phyloP scores from a whole-genome alignment of 495 filamentous ascomycete genomes.

The Echria macrotheca region DNA sequence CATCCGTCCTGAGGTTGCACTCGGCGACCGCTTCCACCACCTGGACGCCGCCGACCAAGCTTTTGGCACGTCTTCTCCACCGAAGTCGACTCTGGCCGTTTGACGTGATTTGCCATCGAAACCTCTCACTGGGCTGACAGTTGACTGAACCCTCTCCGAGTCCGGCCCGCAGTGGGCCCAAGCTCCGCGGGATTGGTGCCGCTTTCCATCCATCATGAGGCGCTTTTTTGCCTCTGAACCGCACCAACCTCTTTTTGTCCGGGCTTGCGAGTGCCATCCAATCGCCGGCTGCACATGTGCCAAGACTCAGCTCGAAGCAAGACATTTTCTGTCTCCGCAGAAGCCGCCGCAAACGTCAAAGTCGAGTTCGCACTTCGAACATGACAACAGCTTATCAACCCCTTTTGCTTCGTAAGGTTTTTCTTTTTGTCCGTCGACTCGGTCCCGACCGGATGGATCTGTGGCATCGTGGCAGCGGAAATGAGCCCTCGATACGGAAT shows the following conservation, averaged over 20 bases:
- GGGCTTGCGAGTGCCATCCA: slow-evolving; percentile 10
- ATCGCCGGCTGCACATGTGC: slow-evolving; percentile 2
- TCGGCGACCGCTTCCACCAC: not conserved
- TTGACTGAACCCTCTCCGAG: too few species aligned
- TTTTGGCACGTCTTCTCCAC: not conserved
- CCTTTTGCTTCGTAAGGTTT: too few species aligned
- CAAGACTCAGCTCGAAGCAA: slow-evolving; percentile 12
- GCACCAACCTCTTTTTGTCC: slow-evolving; percentile 1
- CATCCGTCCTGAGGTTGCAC: slow-evolving; percentile 1
- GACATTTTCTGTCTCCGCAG: slow-evolving; percentile 10
- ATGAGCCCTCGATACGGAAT: too few species aligned
- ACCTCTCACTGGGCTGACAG: too few species aligned
- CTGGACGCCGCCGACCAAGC: not conserved
- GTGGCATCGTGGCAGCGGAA: not conserved
- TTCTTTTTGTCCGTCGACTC: too few species aligned
- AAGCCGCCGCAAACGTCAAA: not conserved
- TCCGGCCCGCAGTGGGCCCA: not conserved
- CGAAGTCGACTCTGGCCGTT: too few species aligned
- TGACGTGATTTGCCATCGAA: too few species aligned
- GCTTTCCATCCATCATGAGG: not conserved
- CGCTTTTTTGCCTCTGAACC: not conserved
- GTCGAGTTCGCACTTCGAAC: too few species aligned
- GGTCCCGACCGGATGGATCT: not conserved
- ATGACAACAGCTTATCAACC: not conserved
- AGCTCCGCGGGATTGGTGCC: not conserved